phyloP scores from a whole-genome alignment of 1,139 yeast species.

The Saccharomyces hybrid region DNA sequence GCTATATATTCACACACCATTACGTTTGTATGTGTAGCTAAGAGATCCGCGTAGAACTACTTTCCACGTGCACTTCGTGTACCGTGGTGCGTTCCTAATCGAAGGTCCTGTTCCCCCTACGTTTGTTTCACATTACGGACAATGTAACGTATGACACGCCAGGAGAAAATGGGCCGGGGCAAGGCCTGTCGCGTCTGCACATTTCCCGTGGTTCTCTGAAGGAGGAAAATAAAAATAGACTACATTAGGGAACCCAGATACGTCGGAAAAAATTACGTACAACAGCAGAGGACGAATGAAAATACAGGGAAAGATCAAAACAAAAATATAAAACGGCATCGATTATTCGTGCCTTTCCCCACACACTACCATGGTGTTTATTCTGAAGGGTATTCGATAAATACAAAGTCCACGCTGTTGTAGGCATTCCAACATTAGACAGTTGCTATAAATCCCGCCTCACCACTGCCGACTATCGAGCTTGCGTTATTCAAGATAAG shows the following conservation, averaged over 20 bases:
- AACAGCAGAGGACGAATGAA: background rate
- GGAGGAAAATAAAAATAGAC: background rate
- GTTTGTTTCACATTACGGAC: background rate
- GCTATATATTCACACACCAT: too few relatives aligned
- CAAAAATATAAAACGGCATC: background rate
- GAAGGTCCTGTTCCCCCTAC: background rate
- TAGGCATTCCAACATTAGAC: background rate
- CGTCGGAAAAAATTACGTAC: background rate
- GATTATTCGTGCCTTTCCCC: background rate
- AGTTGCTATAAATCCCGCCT: background rate
- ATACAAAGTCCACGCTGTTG: background rate
- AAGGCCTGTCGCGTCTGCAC: background rate
- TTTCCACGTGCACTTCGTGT: too few relatives aligned
- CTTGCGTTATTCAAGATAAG: background rate
- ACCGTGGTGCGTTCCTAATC: background rate
- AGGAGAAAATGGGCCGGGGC: background rate
- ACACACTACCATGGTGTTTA: background rate
- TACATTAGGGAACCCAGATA: background rate
- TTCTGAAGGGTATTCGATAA: background rate
- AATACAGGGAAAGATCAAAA: background rate
- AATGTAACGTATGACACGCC: background rate
- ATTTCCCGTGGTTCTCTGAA: background rate
- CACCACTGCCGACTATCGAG: background rate
- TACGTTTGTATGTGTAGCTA: background rate
- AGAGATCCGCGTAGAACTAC: background rate